Base-by-base conservation (phyloP, 176 grass and related monocot genomes). In the Chloris gayana region DNA sequence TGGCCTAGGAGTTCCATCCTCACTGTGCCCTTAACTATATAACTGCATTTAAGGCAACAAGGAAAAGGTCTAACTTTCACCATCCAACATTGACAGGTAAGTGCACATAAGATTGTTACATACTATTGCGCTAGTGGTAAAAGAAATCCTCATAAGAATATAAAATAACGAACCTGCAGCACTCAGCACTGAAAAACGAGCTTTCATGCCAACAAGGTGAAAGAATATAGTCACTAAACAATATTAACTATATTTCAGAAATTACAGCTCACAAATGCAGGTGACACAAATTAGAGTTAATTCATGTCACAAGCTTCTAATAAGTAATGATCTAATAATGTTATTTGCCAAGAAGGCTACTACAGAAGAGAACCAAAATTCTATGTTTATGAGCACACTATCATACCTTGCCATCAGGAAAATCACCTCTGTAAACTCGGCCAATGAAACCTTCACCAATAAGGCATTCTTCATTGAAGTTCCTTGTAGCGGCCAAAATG, bases 391-490 rank as follows among this genome's bases (percentile, higher is more conserved):
- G 31, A 77, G 64, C 58, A 69, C 19, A 77, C 0, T 67, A 68
- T 11, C 75, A 80, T 79, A 98, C 95, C 95, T 94, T 88, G 24
- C 92, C 95, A 89, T 91, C 88, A 66, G 92, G 79, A 91, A 95
- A 93, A 58, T 92, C 86, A 74, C 90, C 95, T 94, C 88, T 88
- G 86, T 94, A 95, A 89, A 95, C 92, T 76, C 86, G 88, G 45
- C 95, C 95, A 76, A 83, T 81, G 79, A 88, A 86, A 70, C 95
- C 95, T 88, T 91, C 88, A 33, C 95, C 95, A 29, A 98, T 83
- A 86, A 98, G 90, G 39, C 64, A 77, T 80, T 94, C 88, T 83
- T 90, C 84, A 82, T 83, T 94, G 75, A 92, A 98, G 84, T 94
- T 81, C 76, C 73, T 92, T 39, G 95, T 98, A 79, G 95, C 90